Evolutionary conservation across 176 grass and related monocot species (phyloP), one percentile per base, ranked within the genome.

Genomic region (Hordeum marinum): DNA sequence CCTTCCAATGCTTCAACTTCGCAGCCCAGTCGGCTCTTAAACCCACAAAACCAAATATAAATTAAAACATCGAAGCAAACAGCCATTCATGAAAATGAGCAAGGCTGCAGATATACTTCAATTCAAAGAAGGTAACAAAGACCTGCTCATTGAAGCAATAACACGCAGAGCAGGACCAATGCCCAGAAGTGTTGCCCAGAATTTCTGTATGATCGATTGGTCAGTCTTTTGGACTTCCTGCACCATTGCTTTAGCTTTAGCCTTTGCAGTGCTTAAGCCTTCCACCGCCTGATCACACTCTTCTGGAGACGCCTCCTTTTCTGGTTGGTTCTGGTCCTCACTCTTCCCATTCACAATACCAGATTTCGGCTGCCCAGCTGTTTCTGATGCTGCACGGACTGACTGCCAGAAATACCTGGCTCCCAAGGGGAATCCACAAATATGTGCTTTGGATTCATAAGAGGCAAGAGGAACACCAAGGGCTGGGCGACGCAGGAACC

Each of bases 81-180:
- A 62, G 24, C 11, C 82, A 70, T 42, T 42, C 25, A 68, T 85
- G 14, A 66, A 77, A 92, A 79, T 61, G 50, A 72, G 32, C 25
- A 52, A 78, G n/a, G 82, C 9, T 59, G 7, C 45, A 63, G 68
- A 24, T 55, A 85, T 62, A 75, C 78, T 76, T 68, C 34, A 29
- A 67, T 76, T 75, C 73, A 46, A 57, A 73, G 40, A 85, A 26
- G 31, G 43, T 45, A 59, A 66, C 20, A 40, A 80, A 82, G 69
- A 98, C 93, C 96, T 98, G 96, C 96, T 95, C 91, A 94, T 95
- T 35, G 93, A 95, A 95, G 91, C 89, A 88, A 95, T 64, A 73
- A 84, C 83, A 84, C 80, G 87, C 63, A 93, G 72, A 64, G 93
- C 93, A 83, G 96, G 91, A 21, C 91, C 96, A 85, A 95, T 89